Evolutionary conservation across 2,329 filamentous ascomycete species (phyloP), one percentile per base, ranked within the genome.

Genomic region (Exophiala mesophila): DNA sequence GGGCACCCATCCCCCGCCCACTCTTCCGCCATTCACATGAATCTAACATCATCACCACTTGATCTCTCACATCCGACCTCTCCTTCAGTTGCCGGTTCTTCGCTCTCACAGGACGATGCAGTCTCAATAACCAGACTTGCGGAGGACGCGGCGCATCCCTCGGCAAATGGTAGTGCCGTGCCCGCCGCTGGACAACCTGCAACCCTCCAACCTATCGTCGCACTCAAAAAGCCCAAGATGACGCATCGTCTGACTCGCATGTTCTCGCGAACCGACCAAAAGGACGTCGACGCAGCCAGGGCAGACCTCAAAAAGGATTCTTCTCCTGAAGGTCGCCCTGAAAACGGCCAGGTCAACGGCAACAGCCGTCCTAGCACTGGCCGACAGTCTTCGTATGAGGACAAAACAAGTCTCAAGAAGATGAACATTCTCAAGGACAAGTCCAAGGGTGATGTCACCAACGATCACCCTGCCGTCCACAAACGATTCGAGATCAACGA

Each of bases 401-500:
- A 64, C 5, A 62, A 54, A 29, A 56, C 58, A 32, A 45, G 39
- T 23, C 52, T 5, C 41, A 45, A 41, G 43, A 37, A 56, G 56
- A 58, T 43, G 44, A 66, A 31, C 45, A 58, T 54, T 3, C 32
- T 48, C 29, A 45, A 57, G 47, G 46, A 58, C 39, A 50, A 52
- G 41, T 37, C 33, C 23, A 64, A 66, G 49, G 63, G 66, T 36
- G 55, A 55, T 30, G 47, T 53, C 6, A 47, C 55, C 3, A 30
- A 45, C 3, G 50, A 55, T 17, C 16, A 33, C 4, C 18, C 44
- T 26, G 23, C 46, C 42, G 47, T 51, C 2, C 55, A 64, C 47
- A 69, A 65, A 50, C 63, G 79, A 26, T 84, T 82, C 60, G 78
- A 79, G 63, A 49, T 72, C 16, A 67, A 74, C 36, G 67, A 77